Percentiles rank a stretch among this genome's conserved stretches.
These are phyloP conservation scores for Trichoderma polysporum DNA, from an alignment of 2,329 filamentous ascomycete genomes.

Conservation along the genomic window DNA sequence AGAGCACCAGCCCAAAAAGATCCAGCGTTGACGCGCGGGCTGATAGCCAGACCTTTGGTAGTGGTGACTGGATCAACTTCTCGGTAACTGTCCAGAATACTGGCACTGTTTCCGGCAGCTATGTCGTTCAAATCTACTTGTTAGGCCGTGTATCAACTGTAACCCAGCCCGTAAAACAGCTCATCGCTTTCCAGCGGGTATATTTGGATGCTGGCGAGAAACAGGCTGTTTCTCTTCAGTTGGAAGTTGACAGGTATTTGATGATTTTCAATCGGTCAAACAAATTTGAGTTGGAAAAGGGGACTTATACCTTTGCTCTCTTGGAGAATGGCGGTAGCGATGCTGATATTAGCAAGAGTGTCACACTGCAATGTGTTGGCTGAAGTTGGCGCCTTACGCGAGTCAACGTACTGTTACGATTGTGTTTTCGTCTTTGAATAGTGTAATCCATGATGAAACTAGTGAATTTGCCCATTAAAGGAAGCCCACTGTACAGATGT, in stretches of 20 bases:
- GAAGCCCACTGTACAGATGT: background rate
- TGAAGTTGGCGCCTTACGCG: background rate
- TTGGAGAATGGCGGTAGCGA: conserved; percentile 15
- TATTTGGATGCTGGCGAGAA: conserved; percentile 19
- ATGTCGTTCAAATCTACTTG: conserved; percentile 15
- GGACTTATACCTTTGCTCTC: conserved; percentile 15
- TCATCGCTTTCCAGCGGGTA: conserved; percentile 16
- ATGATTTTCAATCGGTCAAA: conserved; percentile 13
- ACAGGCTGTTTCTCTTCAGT: background rate
- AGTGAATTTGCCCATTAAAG: too few relatives aligned
- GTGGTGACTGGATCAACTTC: conserved; percentile 15
- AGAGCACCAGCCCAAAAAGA: background rate
- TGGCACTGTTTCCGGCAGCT: conserved; percentile 12
- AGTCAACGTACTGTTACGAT: too few relatives aligned
- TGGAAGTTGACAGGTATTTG: conserved; percentile 20
- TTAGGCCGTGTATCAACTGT: conserved; percentile 16
- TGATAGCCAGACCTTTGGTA: background rate
- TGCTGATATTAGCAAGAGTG: conserved; percentile 12
- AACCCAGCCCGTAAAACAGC: conserved; percentile 17
- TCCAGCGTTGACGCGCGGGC: background rate
- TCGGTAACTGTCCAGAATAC: conserved; percentile 7
- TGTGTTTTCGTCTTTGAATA: too few relatives aligned
- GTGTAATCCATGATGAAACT: too few relatives aligned
- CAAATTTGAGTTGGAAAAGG: conserved; percentile 19
- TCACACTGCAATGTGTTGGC: conserved; percentile 7